phyloP scores from a whole-genome alignment of 2,329 filamentous ascomycete genomes.

The Penicillium hesseltinei region DNA sequence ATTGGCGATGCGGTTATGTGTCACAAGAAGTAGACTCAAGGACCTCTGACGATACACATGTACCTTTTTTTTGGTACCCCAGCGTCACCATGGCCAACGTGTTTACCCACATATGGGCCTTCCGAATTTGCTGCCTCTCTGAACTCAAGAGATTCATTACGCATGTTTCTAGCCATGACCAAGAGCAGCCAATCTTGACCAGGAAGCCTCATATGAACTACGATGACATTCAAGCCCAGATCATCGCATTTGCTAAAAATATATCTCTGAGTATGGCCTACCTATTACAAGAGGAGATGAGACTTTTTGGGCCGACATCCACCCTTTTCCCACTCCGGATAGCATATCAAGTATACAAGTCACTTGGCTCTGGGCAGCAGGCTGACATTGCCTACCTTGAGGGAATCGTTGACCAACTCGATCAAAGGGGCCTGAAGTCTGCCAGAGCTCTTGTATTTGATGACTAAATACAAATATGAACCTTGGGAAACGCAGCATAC shows the following conservation, averaged over 20 bases:
- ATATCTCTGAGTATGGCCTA: neutral
- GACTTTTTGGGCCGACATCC: neutral
- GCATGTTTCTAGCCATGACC: neutral
- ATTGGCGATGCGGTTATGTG: neutral
- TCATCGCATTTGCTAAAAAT: neutral
- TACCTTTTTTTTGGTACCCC: neutral
- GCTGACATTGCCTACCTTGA: neutral
- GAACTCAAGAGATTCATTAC: neutral
- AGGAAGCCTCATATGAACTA: neutral
- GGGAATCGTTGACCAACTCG: neutral
- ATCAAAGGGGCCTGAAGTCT: neutral
- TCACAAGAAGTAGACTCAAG: neutral
- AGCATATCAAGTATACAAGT: neutral
- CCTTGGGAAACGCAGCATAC: neutral
- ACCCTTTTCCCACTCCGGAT: neutral
- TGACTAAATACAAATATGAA: neutral
- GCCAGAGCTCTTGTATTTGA: neutral
- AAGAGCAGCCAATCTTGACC: neutral
- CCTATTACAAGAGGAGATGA: neutral
- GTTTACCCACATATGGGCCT: neutral
- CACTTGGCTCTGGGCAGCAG: neutral
- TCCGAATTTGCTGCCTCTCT: neutral
- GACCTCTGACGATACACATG: neutral
- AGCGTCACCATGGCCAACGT: neutral
- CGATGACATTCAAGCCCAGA: neutral